phyloP scores from a whole-genome alignment of 2,329 filamentous ascomycete genomes.

The Ophiostoma sp. region DNA sequence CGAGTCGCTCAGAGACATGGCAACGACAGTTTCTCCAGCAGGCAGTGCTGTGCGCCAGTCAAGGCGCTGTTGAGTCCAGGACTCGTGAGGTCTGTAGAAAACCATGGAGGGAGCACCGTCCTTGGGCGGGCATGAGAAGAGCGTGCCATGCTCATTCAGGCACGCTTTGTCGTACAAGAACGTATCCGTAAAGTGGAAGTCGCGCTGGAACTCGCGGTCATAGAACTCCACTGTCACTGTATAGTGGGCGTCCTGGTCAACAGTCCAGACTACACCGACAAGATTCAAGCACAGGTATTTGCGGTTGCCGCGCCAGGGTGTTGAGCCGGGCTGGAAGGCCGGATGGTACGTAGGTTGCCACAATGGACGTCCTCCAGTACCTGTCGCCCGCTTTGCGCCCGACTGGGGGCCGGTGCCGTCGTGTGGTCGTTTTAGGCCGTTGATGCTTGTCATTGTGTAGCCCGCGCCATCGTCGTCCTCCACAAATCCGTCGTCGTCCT shows the following conservation, averaged over 20 bases:
- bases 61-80: conserved; percentile 79
- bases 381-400: conserved; percentile 42
- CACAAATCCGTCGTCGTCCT: conserved; percentile 70
- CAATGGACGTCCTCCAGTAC: conserved; percentile 33
- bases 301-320: conserved; percentile 89
- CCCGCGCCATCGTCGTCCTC: conserved; percentile 93
- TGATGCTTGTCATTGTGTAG: conserved; percentile 54
- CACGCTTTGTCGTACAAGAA: conserved; percentile 96
- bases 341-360: conserved; percentile 65
- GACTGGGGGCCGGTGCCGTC: conserved; percentile 37
- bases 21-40: conserved; percentile 74
- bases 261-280: conserved; percentile 92
- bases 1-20: conserved; percentile 84
- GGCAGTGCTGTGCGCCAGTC: conserved; percentile 92
- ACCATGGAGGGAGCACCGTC: conserved; percentile 60
- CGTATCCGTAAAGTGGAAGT: conserved; percentile 96
- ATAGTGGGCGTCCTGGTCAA: conserved; percentile 87
- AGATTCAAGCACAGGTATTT: conserved; percentile 92
- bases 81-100: conserved; percentile 97
- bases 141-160: conserved; percentile 73
- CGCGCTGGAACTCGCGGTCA: conserved; percentile 82
- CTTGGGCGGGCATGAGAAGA: conserved; percentile 74
- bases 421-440: conserved; percentile 45
- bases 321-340: conserved; percentile 88
- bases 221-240: conserved; percentile 98